Percentiles rank a stretch among this genome's conserved stretches.
These are phyloP conservation scores for Trichoderma atrobrunneum DNA, from an alignment of 2,329 filamentous ascomycete genomes.

Conservation along the genomic window DNA sequence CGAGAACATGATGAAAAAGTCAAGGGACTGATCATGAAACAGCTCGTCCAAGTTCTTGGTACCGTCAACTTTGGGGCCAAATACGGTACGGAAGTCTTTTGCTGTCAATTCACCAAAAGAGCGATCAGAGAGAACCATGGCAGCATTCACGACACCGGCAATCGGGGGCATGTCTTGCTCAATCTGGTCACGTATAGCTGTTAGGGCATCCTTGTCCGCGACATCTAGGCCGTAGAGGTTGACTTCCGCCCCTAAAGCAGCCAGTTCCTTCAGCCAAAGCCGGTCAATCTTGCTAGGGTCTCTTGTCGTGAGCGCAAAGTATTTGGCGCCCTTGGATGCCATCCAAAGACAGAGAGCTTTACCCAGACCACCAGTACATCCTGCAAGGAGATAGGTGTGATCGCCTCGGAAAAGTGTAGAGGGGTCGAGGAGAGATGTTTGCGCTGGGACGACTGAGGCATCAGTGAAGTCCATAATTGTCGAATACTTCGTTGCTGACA, in stretches of 20 bases:
- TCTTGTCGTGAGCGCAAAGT: slow-evolving; percentile 40
- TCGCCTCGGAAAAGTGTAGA: background rate
- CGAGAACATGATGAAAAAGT: slow-evolving; percentile 37
- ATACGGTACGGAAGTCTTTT: slow-evolving; percentile 29
- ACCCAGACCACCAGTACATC: slow-evolving; percentile 35
- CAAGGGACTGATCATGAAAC: slow-evolving; percentile 30
- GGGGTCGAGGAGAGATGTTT: background rate
- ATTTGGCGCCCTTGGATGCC: slow-evolving; percentile 36
- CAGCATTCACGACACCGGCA: slow-evolving; percentile 38
- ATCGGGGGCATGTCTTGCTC: slow-evolving; percentile 33
- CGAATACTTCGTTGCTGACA: background rate
- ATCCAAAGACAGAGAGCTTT: slow-evolving; percentile 40
- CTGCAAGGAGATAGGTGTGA: slow-evolving; percentile 35
- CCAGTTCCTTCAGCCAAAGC: background rate
- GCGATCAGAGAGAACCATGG: slow-evolving; percentile 34
- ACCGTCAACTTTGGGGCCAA: slow-evolving; percentile 40
- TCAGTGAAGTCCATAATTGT: background rate
- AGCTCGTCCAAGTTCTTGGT: slow-evolving; percentile 32
- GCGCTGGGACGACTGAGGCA: background rate
- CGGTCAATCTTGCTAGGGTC: slow-evolving; percentile 29
- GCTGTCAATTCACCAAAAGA: slow-evolving; percentile 33
- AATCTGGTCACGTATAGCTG: slow-evolving; percentile 24
- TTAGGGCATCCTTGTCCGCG: background rate
- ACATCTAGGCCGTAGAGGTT: slow-evolving; percentile 38
- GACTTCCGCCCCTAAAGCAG: background rate